Evolutionary conservation across 2,329 filamentous ascomycete genomes (phyloP).

Genomic region (Podosphaera xanthii): DNA sequence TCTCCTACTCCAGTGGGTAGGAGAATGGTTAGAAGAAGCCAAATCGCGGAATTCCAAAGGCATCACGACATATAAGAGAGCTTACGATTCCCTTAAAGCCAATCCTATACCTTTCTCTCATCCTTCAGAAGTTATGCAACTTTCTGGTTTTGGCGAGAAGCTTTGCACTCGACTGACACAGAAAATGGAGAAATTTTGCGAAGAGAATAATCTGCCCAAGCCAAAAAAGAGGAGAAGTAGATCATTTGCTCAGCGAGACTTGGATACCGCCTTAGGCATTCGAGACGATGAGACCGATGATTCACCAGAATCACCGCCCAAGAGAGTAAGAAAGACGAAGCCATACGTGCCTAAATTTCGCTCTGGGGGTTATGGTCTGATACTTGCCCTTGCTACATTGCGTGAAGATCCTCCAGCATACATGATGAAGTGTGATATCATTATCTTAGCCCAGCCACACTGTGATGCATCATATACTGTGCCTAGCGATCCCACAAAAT

Average conservation of each 20-base stretch:
- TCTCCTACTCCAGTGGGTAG: conserved; percentile 47
- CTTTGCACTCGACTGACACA: conserved; percentile 47
- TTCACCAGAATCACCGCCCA: conserved; percentile 17
- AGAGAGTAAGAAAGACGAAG: conserved; percentile 36
- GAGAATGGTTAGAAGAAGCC: conserved; percentile 53
- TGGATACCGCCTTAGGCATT: conserved; percentile 1
- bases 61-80: conserved; percentile 47
- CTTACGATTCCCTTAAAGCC: conserved; percentile 53
- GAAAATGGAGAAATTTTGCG: conserved; percentile 34
- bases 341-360: conserved; percentile 49
- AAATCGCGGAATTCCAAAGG: conserved; percentile 48
- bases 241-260: conserved; percentile 3
- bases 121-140: conserved; percentile 46
- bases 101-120: conserved; percentile 43
- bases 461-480: conserved; percentile 53
- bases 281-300: conserved; percentile 4
- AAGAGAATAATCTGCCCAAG: conserved; percentile 43
- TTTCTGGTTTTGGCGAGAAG: conserved; percentile 54
- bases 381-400: conserved; percentile 40
- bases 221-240: conserved; percentile 31
- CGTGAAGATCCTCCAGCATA: conserved; percentile 30
- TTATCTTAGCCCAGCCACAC: conserved; percentile 45
- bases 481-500: conserved; percentile 41
- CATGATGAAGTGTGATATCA: conserved; percentile 44
- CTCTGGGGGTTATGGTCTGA: conserved; percentile 52